A percentile compares a stretch with the other conserved stretches of the same genome.
Conservation (phyloP, 2,329 filamentous ascomycete genomes). For the Furcasterigmium furcatum region DNA sequence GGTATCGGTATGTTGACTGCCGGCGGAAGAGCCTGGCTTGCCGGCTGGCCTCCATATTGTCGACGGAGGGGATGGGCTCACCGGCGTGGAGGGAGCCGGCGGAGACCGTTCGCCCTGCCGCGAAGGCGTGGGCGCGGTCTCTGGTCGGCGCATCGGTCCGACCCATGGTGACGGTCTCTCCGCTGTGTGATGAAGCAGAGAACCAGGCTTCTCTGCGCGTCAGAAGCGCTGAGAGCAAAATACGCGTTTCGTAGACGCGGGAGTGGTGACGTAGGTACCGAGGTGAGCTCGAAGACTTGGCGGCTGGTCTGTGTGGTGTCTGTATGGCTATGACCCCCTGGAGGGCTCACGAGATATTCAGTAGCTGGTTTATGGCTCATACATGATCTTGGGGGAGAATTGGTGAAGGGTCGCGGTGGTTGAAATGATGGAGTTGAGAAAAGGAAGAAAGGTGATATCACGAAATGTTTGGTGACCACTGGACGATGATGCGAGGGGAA, state of each 20-base stretch:
- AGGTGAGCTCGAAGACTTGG: background rate
- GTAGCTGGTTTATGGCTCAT: too few species aligned
- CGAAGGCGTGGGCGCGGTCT: constrained; percentile 2
- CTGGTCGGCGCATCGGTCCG: background rate
- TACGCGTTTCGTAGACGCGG: too few species aligned
- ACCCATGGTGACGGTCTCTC: background rate
- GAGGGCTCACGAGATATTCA: too few species aligned
- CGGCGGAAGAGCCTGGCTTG: constrained; percentile 17
- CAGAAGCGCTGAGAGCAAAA: too few species aligned
- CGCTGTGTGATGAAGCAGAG: too few species aligned
- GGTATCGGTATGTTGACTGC: constrained; percentile 59
- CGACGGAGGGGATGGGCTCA: constrained; percentile 39
- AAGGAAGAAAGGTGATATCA: too few species aligned
- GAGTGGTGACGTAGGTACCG: background rate
- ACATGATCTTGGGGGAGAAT: background rate
- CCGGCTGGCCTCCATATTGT: constrained; percentile 15
- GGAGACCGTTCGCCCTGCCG: constrained; percentile 19
- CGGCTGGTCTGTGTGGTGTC: background rate
- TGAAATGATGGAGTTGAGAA: background rate
- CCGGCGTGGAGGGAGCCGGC: constrained; percentile 51
- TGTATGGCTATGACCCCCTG: too few species aligned
- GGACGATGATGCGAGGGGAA: background rate
- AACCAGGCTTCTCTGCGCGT: too few species aligned
- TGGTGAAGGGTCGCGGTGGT: background rate
- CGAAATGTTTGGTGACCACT: too few species aligned